A percentile compares a stretch with the other conserved stretches of the same genome.
These are phyloP conservation scores for Nyctanthes arbortristis DNA, from an alignment of 257 asterid species.

Conservation along the genomic window DNA sequence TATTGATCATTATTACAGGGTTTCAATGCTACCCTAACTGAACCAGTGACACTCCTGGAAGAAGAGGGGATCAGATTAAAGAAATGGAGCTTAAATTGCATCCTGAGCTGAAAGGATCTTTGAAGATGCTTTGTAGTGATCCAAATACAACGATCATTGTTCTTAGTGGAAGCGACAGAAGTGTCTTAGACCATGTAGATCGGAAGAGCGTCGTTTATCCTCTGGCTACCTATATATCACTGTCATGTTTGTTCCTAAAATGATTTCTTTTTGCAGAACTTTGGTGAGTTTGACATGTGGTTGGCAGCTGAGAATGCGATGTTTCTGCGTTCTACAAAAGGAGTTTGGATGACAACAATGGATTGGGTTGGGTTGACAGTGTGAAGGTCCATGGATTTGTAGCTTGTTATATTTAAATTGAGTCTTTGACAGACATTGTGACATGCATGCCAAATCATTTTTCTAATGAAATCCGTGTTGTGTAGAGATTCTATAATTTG, in stretches of 20 bases:
- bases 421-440: not conserved
- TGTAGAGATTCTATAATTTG: not conserved
- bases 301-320: slow-evolving; percentile 98
- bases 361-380: slow-evolving; percentile 95
- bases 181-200: slow-evolving; percentile 69
- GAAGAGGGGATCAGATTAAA: slow-evolving; percentile 91
- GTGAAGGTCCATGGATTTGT: slow-evolving; percentile 54
- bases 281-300: slow-evolving; percentile 88
- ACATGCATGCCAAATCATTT: not conserved
- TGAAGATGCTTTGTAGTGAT: slow-evolving; percentile 66
- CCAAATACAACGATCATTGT: slow-evolving; percentile 85
- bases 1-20: slow-evolving; percentile 49
- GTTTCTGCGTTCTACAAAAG: slow-evolving; percentile 84
- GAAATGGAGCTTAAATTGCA: slow-evolving; percentile 96
- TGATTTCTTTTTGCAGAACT: slow-evolving; percentile 66
- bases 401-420: not conserved
- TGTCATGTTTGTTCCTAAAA: slow-evolving; percentile 11
- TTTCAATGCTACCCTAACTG: slow-evolving; percentile 85
- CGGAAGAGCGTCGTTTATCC: not conserved
- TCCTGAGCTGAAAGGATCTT: slow-evolving; percentile 72
- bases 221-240: not conserved
- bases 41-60: slow-evolving; percentile 79
- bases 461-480: not conserved
- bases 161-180: slow-evolving; percentile 89
- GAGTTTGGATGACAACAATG: slow-evolving; percentile 98